A percentile compares a stretch with the other conserved stretches of the same genome.
phyloP scores from a whole-genome alignment of 2,329 filamentous ascomycete species.

The Arthrinium phaeospermum region DNA sequence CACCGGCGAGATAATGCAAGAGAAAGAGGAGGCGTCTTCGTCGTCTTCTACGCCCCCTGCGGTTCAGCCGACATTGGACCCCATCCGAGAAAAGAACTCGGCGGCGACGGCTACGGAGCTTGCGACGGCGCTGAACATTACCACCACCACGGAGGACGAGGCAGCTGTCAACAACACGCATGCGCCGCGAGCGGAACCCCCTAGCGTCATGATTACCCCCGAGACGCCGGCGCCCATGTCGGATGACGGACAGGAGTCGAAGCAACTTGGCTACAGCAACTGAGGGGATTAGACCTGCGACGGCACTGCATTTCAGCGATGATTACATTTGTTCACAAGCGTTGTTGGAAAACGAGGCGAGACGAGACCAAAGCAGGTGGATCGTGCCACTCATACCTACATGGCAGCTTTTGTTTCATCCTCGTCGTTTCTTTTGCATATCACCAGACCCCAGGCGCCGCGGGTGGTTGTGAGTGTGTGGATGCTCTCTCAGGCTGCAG shows the following conservation, averaged over 20 bases:
- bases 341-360: background rate
- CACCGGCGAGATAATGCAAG: constrained; percentile 33
- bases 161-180: constrained; percentile 25
- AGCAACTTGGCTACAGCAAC: constrained; percentile 47
- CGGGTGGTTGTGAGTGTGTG: no score
- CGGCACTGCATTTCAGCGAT: background rate
- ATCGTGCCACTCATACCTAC: no score
- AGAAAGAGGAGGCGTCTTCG: background rate
- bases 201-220: constrained; percentile 50
- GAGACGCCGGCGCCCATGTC: constrained; percentile 49
- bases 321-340: background rate
- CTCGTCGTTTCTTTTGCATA: no score
- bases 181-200: constrained; percentile 38
- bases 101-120: background rate
- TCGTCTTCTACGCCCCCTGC: background rate
- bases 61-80: background rate
- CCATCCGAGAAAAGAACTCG: constrained; percentile 21
- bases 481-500: no score
- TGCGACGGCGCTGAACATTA: background rate
- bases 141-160: background rate
- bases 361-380: no score
- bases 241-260: constrained; percentile 45
- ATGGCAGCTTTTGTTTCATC: no score
- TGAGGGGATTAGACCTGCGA: background rate
- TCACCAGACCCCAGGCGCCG: no score